A percentile compares a stretch with the other conserved stretches of the same genome.
These are phyloP conservation scores for Penicillium sp. DNA, from an alignment of 2,329 filamentous ascomycete species.

Conservation along the genomic window DNA sequence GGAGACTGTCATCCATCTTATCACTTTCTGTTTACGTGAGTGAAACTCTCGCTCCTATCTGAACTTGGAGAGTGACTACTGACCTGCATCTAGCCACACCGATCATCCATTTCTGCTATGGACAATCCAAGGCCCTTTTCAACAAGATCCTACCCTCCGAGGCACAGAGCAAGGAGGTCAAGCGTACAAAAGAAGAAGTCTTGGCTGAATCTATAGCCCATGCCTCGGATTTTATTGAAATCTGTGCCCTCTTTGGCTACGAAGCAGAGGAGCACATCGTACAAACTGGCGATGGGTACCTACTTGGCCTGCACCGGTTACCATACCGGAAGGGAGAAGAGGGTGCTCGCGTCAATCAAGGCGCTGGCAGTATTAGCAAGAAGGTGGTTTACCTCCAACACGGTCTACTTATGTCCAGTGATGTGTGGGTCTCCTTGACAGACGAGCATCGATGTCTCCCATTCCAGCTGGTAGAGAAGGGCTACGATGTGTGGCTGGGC, in stretches of 20 bases:
- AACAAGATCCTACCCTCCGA: slow-evolving; percentile 69
- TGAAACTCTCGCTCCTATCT: slow-evolving; percentile 12
- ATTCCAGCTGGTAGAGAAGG: slow-evolving; percentile 80
- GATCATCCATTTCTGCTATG: slow-evolving; percentile 76
- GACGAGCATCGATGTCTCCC: slow-evolving; percentile 80
- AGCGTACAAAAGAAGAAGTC: slow-evolving; percentile 62
- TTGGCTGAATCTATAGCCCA: slow-evolving; percentile 74
- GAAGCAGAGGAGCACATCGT: slow-evolving; percentile 94
- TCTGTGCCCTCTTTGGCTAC: slow-evolving; percentile 89
- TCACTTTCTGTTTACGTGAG: slow-evolving; percentile 83
- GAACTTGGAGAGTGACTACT: slow-evolving; percentile 11
- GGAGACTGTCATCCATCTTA: slow-evolving; percentile 74
- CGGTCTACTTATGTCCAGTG: slow-evolving; percentile 95
- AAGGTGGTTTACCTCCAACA: slow-evolving; percentile 92
- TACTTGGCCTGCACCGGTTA: slow-evolving; percentile 82
- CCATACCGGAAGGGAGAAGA: slow-evolving; percentile 80
- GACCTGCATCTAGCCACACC: slow-evolving; percentile 57
- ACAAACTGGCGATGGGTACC: slow-evolving; percentile 87
- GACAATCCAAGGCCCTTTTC: slow-evolving; percentile 74
- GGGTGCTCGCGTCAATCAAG: slow-evolving; percentile 66
- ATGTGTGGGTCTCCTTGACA: slow-evolving; percentile 94
- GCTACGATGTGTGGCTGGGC: slow-evolving; percentile 95
- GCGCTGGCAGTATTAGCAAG: slow-evolving; percentile 63
- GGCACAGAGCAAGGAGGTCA: slow-evolving; percentile 61
- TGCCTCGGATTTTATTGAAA: slow-evolving; percentile 84